Evolutionary conservation across 148 eudicot genomes (phyloP).

Genomic region (Selenicereus undatus): DNA sequence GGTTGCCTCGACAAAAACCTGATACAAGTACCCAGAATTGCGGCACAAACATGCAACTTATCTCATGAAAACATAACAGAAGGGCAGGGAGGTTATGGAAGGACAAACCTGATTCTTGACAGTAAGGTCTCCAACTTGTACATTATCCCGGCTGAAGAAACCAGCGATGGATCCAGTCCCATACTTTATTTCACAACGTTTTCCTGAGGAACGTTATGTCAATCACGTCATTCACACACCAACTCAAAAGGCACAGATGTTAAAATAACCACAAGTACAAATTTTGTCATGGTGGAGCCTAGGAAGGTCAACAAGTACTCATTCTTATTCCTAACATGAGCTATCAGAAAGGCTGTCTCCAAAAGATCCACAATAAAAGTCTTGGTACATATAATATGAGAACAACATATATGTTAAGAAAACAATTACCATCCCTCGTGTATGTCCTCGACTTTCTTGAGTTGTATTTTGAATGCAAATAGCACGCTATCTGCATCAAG

Average conservation of each 20-base stretch:
- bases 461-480: constrained; percentile 63
- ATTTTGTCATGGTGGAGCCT: neutral
- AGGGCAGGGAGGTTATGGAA: too few relatives aligned
- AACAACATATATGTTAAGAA: neutral
- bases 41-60: neutral
- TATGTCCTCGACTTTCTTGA: constrained; percentile 63
- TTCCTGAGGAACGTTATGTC: constrained; percentile 34
- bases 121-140: constrained; percentile 56
- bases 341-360: neutral
- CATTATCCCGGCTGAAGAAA: constrained; percentile 70
- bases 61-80: neutral
- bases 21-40: constrained; percentile 10
- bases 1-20: constrained; percentile 79
- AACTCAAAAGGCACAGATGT: neutral
- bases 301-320: neutral
- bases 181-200: constrained; percentile 45
- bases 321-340: neutral
- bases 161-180: constrained; percentile 79
- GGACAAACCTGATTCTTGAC: constrained; percentile 62
- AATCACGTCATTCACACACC: neutral
- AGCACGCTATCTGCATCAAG: constrained; percentile 72
- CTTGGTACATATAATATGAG: neutral
- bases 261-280: neutral
- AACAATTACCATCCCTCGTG: constrained; percentile 45
- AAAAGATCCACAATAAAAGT: neutral